phyloP scores from a whole-genome alignment of 78 protist genomes.

The Dictyostelium brefeldianum region DNA sequence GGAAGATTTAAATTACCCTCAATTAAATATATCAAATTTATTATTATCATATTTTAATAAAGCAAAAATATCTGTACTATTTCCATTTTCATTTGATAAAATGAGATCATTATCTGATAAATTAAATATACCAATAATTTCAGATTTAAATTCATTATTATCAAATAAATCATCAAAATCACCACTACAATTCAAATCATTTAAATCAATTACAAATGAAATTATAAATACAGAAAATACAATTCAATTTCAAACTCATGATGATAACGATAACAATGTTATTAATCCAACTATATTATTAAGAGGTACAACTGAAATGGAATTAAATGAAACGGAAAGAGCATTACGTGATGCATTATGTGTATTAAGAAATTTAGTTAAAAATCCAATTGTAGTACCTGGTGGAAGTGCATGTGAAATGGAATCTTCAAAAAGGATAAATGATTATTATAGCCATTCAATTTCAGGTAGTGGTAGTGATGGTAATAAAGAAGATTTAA shows the following conservation, averaged over 20 bases:
- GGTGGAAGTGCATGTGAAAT: slow-evolving; percentile 82
- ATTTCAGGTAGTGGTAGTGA: neutral
- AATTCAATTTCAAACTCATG: neutral
- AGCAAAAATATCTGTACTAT: slow-evolving; percentile 58
- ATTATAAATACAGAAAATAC: neutral
- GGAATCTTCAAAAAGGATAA: slow-evolving; percentile 6
- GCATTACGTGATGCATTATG: slow-evolving; percentile 72
- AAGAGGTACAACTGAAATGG: slow-evolving; percentile 24
- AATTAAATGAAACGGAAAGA: slow-evolving; percentile 63
- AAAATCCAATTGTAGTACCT: slow-evolving; percentile 35
- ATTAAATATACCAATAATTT: slow-evolving; percentile 7
- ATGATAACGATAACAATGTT: neutral
- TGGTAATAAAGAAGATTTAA: neutral
- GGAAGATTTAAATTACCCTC: slow-evolving; percentile 14
- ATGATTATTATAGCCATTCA: neutral
- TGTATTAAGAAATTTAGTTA: slow-evolving; percentile 53
- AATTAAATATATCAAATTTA: slow-evolving; percentile 23
- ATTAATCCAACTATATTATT: slow-evolving; percentile 45
- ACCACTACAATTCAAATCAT: neutral
- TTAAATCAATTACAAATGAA: slow-evolving; percentile 7
- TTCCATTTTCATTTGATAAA: neutral
- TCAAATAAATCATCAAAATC: neutral
- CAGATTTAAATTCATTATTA: neutral
- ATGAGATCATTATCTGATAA: neutral
- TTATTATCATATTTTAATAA: slow-evolving; percentile 23